Evolutionary conservation across 352 stramenopile species (phyloP).

Genomic region (Phytophthora syringae): DNA sequence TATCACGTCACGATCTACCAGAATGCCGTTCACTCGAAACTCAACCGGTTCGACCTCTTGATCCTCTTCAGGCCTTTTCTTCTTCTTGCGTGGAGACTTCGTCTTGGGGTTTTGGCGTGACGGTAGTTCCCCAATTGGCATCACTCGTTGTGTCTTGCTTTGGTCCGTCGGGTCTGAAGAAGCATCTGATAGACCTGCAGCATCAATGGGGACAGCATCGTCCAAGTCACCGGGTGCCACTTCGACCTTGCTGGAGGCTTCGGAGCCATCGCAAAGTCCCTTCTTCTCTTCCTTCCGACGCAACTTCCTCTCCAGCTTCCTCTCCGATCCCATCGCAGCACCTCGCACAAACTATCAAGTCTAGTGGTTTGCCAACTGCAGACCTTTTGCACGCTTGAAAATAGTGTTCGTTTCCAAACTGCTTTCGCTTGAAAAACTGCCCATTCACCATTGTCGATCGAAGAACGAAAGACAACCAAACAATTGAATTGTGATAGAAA

Average conservation of each 20-base stretch:
- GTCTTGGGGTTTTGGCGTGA: constrained; percentile 31
- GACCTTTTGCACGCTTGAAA: constrained; percentile 2
- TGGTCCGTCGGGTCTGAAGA: background rate
- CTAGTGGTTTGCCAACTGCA: constrained; percentile 7
- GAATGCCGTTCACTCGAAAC: constrained; percentile 74
- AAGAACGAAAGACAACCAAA: too few species aligned
- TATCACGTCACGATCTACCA: constrained; percentile 71
- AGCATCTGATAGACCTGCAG: background rate
- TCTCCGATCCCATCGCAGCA: constrained; percentile 29
- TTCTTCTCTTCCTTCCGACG: constrained; percentile 41
- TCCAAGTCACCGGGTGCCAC: constrained; percentile 18
- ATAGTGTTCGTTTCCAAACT: constrained; percentile 20
- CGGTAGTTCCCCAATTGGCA: constrained; percentile 31
- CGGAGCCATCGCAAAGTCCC: constrained; percentile 24
- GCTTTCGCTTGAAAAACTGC: constrained; percentile 9
- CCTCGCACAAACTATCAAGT: background rate
- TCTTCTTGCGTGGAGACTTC: constrained; percentile 39
- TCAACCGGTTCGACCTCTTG: constrained; percentile 29
- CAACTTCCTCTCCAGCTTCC: constrained; percentile 35
- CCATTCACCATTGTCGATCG: background rate
- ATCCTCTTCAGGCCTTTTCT: constrained; percentile 31
- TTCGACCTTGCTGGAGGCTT: constrained; percentile 30
- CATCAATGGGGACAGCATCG: constrained; percentile 14
- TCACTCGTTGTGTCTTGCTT: constrained; percentile 29
- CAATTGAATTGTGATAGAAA: background rate